Evolutionary conservation across 1,284 basidiomycete species (phyloP).

Genomic region (Macrocybe sp.): DNA sequence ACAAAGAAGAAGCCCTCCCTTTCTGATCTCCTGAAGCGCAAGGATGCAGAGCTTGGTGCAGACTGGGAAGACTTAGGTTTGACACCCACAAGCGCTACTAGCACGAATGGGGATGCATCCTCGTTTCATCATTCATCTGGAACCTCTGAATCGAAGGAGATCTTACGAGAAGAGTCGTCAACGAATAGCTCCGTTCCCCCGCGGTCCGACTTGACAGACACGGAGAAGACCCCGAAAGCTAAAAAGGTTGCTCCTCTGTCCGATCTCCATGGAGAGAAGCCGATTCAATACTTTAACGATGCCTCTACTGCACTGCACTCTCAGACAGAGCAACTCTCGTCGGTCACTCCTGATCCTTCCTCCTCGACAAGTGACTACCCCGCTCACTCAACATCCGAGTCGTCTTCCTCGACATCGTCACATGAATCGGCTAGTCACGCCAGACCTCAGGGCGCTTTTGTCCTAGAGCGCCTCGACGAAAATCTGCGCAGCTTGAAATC

Average conservation of each 20-base stretch:
- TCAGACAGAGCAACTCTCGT: slow-evolving; percentile 52
- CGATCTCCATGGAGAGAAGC: slow-evolving; percentile 10
- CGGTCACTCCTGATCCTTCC: slow-evolving; percentile 68
- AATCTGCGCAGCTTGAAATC: slow-evolving; percentile 58
- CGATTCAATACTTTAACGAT: slow-evolving; percentile 19
- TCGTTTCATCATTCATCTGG: slow-evolving; percentile 15
- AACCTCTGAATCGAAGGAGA: slow-evolving; percentile 5
- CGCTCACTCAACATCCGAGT: slow-evolving; percentile 42
- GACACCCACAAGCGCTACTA: slow-evolving; percentile 46
- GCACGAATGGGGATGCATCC: slow-evolving; percentile 33
- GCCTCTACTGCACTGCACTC: slow-evolving; percentile 37
- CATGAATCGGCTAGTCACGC: slow-evolving; percentile 32
- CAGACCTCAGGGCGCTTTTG: slow-evolving; percentile 30
- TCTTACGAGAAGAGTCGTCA: slow-evolving; percentile 9
- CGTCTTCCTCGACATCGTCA: slow-evolving; percentile 45
- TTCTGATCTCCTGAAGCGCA: slow-evolving; percentile 56
- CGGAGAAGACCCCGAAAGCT: slow-evolving; percentile 37
- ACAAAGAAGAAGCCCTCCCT: slow-evolving; percentile 57
- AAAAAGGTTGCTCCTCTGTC: slow-evolving; percentile 28
- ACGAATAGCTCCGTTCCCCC: slow-evolving; percentile 13
- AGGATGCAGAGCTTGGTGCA: slow-evolving; percentile 46
- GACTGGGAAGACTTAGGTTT: slow-evolving; percentile 62
- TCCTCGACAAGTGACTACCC: slow-evolving; percentile 62
- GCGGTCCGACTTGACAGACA: slow-evolving; percentile 27
- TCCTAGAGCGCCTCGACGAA: slow-evolving; percentile 68